These are phyloP conservation scores for Barnettozyma californica DNA, from an alignment of 805 yeast species.

Conservation along the genomic window DNA sequence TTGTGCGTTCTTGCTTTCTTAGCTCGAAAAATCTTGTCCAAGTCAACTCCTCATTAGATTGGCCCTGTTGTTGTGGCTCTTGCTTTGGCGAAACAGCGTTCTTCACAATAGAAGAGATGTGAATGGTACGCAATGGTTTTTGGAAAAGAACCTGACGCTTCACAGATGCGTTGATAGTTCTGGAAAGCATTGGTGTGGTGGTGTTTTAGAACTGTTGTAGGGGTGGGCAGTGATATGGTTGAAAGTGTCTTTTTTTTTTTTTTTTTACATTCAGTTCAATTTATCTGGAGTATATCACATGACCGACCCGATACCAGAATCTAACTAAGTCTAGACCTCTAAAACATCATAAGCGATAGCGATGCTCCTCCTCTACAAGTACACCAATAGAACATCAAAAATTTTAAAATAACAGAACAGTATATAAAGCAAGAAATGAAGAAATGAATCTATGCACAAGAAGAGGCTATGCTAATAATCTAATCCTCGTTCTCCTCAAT, in stretches of 20 bases:
- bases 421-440: not conserved
- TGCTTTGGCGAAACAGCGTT: not conserved
- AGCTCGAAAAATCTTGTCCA: constrained; percentile 82
- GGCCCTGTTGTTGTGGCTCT: constrained; percentile 1
- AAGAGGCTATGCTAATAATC: not conserved
- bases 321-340: too few relatives aligned
- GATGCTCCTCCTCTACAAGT: too few relatives aligned
- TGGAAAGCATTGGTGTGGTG: constrained; percentile 5
- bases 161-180: constrained; percentile 5
- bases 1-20: constrained; percentile 67
- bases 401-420: not conserved
- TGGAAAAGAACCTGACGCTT: constrained; percentile 5
- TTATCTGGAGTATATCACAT: too few relatives aligned
- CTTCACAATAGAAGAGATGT: not conserved
- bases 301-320: too few relatives aligned
- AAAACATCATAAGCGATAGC: too few relatives aligned
- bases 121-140: not conserved
- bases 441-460: not conserved
- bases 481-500: constrained; percentile 36
- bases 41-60: constrained; percentile 29
- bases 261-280: too few relatives aligned
- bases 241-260: not conserved
- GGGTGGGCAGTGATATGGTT: not conserved
- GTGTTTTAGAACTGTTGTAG: not conserved
- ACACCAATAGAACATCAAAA: not conserved